A percentile compares a stretch with the other conserved stretches of the same genome.
Conservation (phyloP, 805 yeast genomes). For the Wickerhamiella vanderwaltii region DNA sequence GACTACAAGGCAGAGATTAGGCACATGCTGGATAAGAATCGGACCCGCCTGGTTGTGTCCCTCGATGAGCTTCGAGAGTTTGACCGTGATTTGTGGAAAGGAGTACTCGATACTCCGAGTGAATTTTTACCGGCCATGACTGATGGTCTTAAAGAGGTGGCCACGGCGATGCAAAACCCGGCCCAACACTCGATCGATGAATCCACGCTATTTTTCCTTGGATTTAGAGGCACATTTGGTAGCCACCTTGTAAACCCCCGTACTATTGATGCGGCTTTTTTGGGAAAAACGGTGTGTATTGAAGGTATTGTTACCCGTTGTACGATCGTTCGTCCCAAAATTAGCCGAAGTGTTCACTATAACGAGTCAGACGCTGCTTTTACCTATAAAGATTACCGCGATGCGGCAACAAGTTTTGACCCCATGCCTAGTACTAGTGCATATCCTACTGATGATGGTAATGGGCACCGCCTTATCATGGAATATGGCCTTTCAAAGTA, state of each 20-base stretch:
- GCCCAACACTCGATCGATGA: slow-evolving; percentile 45
- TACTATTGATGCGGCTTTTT: slow-evolving; percentile 59
- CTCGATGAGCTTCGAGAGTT: slow-evolving; percentile 82
- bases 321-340: slow-evolving; percentile 84
- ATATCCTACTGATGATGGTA: slow-evolving; percentile 86
- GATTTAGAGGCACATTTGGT: slow-evolving; percentile 87
- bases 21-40: slow-evolving; percentile 55
- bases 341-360: slow-evolving; percentile 83
- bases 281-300: slow-evolving; percentile 72
- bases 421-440: slow-evolving; percentile 72
- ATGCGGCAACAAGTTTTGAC: slow-evolving; percentile 81
- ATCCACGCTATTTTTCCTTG: slow-evolving; percentile 55
- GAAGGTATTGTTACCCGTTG: slow-evolving; percentile 95
- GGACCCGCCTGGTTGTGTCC: slow-evolving; percentile 56
- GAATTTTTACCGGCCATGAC: slow-evolving; percentile 85
- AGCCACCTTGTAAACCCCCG: slow-evolving; percentile 78
- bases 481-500: slow-evolving; percentile 90
- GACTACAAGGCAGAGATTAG: slow-evolving; percentile 60
- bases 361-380: slow-evolving; percentile 74
- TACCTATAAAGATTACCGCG: slow-evolving; percentile 84
- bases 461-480: slow-evolving; percentile 76
- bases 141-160: slow-evolving; percentile 70
- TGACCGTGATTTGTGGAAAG: slow-evolving; percentile 73
- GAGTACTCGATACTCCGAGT: slow-evolving; percentile 56
- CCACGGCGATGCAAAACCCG: slow-evolving; percentile 55